phyloP scores from a whole-genome alignment of 176 grass and related monocot species.

The Phyllostachys edulis region DNA sequence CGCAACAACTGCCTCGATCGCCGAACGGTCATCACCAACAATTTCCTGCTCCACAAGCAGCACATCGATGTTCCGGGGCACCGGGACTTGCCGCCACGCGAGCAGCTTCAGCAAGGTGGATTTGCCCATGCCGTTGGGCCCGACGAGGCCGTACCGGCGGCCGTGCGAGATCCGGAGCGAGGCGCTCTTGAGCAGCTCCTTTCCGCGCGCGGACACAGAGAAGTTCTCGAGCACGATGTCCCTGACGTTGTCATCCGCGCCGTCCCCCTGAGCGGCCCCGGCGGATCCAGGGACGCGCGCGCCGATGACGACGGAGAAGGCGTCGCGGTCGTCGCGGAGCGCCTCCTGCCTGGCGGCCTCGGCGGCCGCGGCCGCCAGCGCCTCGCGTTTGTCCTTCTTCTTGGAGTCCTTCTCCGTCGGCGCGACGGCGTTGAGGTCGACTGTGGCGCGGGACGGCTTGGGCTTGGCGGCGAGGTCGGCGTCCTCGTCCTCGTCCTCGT shows the following conservation, averaged over 20 bases:
- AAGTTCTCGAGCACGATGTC: conserved; percentile 86
- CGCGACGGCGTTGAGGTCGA: conserved; percentile 46
- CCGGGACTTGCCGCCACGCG: conserved; percentile 79
- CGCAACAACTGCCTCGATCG: conserved; percentile 74
- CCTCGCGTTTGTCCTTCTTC: conserved; percentile 87
- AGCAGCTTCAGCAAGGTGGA: conserved; percentile 90
- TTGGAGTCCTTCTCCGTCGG: conserved; percentile 67
- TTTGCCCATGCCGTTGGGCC: conserved; percentile 93
- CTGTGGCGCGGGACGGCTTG: conserved; percentile 35
- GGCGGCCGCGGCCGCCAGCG: conserved; percentile 45
- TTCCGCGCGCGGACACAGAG: conserved; percentile 77
- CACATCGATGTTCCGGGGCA: conserved; percentile 84
- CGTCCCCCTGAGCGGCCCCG: conserved; percentile 24
- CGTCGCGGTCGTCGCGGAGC: conserved; percentile 83
- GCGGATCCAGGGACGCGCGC: conserved; percentile 44
- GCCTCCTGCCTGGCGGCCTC: conserved; percentile 69
- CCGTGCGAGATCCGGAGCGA: conserved; percentile 85
- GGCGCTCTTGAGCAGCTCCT: conserved; percentile 89
- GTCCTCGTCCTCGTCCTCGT: conserved; percentile 66
- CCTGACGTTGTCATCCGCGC: conserved; percentile 63
- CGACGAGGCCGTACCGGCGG: conserved; percentile 76
- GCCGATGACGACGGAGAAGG: conserved; percentile 87
- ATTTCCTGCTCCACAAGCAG: conserved; percentile 95
- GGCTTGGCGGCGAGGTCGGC: conserved; percentile 37
- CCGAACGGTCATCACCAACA: conserved; percentile 64